Conservation (phyloP, 257 asterid species). For the Solanum chmielewskii region DNA sequence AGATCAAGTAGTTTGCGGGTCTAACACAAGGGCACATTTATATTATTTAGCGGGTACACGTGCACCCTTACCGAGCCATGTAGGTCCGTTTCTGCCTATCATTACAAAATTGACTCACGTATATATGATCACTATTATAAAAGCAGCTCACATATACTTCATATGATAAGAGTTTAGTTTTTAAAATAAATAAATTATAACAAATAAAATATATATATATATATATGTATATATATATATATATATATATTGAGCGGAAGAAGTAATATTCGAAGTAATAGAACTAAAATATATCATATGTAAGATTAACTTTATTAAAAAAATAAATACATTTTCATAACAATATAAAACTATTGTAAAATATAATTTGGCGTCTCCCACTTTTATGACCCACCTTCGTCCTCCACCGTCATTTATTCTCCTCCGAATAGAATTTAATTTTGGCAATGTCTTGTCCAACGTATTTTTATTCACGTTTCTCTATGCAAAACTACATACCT, state of each 20-base stretch:
- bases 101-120: no score
- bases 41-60: no score
- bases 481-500: background rate
- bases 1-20: no score
- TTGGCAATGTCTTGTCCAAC: background rate
- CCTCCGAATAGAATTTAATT: background rate
- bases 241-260: background rate
- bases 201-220: no score
- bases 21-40: no score
- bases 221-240: no score
- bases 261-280: background rate
- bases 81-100: accelerated
- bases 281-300: background rate
- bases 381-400: background rate
- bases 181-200: no score
- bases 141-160: no score
- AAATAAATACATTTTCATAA: background rate
- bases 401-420: background rate
- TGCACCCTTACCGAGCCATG: no score
- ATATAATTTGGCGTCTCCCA: background rate
- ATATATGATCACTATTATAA: no score
- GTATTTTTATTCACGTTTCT: background rate
- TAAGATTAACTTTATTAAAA: background rate
- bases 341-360: background rate
- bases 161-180: no score